phyloP scores from a whole-genome alignment of 2,329 filamentous ascomycete species.

The Xylaria sp. region DNA sequence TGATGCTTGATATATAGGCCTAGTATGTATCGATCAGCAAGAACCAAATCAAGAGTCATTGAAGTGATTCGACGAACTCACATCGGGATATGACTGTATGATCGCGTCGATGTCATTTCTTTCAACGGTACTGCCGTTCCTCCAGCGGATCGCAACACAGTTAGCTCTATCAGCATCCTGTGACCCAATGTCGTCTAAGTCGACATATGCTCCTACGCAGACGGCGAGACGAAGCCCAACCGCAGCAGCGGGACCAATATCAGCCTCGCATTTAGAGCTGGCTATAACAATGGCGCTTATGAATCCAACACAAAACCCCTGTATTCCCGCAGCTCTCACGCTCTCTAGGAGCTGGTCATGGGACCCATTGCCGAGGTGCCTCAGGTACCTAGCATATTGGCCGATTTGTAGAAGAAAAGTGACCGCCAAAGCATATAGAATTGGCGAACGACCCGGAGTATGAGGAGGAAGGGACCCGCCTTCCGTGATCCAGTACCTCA shows the following conservation, averaged over 20 bases:
- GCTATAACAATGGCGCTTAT: slow-evolving; percentile 36
- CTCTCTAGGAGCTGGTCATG: slow-evolving; percentile 21
- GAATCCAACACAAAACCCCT: slow-evolving; percentile 40
- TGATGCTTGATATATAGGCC: slow-evolving; percentile 31
- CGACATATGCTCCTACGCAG: slow-evolving; percentile 30
- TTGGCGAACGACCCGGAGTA: not conserved
- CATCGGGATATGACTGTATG: slow-evolving; percentile 11
- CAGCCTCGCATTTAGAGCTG: slow-evolving; percentile 21
- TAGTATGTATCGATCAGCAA: not conserved
- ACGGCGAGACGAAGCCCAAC: slow-evolving; percentile 36
- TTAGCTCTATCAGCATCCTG: not conserved
- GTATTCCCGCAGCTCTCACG: slow-evolving; percentile 28
- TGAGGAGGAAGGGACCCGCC: slow-evolving; percentile 15
- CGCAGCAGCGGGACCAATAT: slow-evolving; percentile 29
- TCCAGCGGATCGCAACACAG: slow-evolving; percentile 32
- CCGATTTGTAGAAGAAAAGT: slow-evolving; percentile 23
- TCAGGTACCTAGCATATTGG: slow-evolving; percentile 30
- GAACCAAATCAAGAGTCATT: not conserved
- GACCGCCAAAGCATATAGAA: slow-evolving; percentile 17
- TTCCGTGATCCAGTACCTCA: slow-evolving; percentile 20
- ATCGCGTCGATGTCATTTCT: slow-evolving; percentile 9
- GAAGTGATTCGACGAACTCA: not conserved
- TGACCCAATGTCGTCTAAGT: slow-evolving; percentile 22
- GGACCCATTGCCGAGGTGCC: slow-evolving; percentile 10
- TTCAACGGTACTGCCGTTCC: not conserved